phyloP scores from a whole-genome alignment of 495 filamentous ascomycete species.

The Talaromyces adpressus region DNA sequence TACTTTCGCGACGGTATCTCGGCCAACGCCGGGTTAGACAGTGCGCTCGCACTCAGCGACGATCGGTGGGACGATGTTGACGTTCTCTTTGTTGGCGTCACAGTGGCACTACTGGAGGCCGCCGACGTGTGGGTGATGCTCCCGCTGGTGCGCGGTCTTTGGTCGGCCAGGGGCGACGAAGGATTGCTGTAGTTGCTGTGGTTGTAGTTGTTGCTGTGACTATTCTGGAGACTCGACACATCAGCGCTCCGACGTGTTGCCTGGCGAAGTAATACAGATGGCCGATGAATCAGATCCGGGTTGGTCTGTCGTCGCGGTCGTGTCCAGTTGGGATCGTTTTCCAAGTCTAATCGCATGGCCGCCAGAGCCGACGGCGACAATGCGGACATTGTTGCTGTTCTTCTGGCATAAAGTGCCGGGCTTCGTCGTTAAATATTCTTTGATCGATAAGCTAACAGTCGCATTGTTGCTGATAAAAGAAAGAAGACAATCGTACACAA shows the following conservation, averaged over 20 bases:
- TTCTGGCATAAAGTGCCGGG: slow-evolving; percentile 2
- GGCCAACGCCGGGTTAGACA: slow-evolving; percentile 10
- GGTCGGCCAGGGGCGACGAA: slow-evolving; percentile 5
- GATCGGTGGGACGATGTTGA: slow-evolving; percentile 7
- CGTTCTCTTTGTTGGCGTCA: slow-evolving; percentile 6
- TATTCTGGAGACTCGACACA: slow-evolving; percentile 1
- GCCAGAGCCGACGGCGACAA: slow-evolving; percentile 1
- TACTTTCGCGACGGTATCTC: slow-evolving; percentile 12
- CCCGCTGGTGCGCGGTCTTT: slow-evolving; percentile 4
- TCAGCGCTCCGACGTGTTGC: slow-evolving; percentile 6
- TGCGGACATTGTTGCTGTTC: not conserved
- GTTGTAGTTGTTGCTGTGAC: not conserved
- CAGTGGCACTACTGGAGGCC: slow-evolving; percentile 3
- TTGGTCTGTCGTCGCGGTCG: slow-evolving; percentile 11
- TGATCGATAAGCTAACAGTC: not conserved
- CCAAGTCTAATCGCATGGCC: not conserved
- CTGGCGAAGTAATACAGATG: slow-evolving; percentile 9
- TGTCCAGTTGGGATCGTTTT: slow-evolving; percentile 4
- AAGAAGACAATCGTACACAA: not conserved
- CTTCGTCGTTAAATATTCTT: not conserved
- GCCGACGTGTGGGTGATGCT: slow-evolving; percentile 1
- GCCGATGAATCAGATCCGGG: slow-evolving; percentile 9
- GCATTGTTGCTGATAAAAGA: not conserved
- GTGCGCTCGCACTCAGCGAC: slow-evolving; percentile 8
- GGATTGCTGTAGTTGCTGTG: not conserved